These are phyloP conservation scores for Entoloma clypeatum DNA, from an alignment of 1,284 basidiomycete genomes.

Conservation along the genomic window DNA sequence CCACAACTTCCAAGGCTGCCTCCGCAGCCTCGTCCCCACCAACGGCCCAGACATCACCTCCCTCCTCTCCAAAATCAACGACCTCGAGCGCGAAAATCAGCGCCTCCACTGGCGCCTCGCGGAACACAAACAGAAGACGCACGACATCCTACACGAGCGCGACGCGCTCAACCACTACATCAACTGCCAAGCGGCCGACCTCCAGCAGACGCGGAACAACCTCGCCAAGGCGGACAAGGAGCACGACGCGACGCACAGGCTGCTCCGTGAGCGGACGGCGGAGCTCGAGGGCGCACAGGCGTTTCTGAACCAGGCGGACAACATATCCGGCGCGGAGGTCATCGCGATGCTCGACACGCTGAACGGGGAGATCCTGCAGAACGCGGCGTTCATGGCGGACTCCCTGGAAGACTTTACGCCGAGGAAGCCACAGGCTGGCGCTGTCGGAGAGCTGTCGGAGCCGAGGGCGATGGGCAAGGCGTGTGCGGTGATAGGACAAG, in stretches of 20 bases:
- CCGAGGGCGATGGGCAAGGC: constrained; percentile 28
- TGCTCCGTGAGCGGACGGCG: constrained; percentile 38
- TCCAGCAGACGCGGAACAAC: constrained; percentile 13
- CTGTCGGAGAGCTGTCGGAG: constrained; percentile 23
- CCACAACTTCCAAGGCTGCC: too few relatives aligned
- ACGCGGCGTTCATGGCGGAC: constrained; percentile 45
- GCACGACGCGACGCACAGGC: constrained; percentile 28
- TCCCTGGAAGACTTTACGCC: constrained; percentile 34
- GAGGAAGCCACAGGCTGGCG: constrained; percentile 25
- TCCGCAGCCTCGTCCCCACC: too few relatives aligned
- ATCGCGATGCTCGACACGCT: constrained; percentile 41
- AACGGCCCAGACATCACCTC: too few relatives aligned
- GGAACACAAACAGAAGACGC: too few relatives aligned
- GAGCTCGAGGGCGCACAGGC: constrained; percentile 45
- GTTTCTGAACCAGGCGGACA: constrained; percentile 44
- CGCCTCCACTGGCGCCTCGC: too few relatives aligned
- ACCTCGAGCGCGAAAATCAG: too few relatives aligned
- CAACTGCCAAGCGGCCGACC: constrained; percentile 8
- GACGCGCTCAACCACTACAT: too few relatives aligned
- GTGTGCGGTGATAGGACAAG: too few relatives aligned
- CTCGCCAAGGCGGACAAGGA: constrained; percentile 21
- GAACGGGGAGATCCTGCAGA: constrained; percentile 49
- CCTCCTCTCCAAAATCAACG: too few relatives aligned
- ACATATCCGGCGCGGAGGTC: constrained; percentile 45
- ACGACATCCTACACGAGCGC: too few relatives aligned